phyloP scores from a whole-genome alignment of 78 protist genomes.

The Dictyostelium intermedium region DNA sequence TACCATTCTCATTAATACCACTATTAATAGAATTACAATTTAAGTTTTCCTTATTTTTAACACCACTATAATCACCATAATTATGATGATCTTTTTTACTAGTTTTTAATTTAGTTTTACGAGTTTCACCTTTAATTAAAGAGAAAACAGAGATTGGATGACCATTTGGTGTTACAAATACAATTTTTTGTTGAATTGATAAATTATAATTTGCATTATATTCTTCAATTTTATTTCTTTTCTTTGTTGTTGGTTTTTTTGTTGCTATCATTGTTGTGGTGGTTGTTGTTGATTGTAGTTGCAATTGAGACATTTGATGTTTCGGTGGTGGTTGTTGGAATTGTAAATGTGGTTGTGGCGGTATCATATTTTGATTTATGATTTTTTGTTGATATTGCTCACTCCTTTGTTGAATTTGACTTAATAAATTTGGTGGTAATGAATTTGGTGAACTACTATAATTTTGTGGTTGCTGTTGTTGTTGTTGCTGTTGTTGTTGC shows the following conservation, averaged over 20 bases:
- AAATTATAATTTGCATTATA: conserved; percentile 33
- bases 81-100: background rate
- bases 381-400: background rate
- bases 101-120: background rate
- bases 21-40: background rate
- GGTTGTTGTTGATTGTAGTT: background rate
- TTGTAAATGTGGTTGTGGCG: background rate
- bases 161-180: conserved; percentile 15
- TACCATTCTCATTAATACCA: background rate
- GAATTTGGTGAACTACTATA: background rate
- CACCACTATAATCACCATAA: background rate
- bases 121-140: conserved; percentile 29
- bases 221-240: conserved; percentile 49
- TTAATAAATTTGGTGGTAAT: background rate
- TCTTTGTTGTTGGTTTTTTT: background rate
- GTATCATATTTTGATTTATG: background rate
- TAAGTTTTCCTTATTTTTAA: background rate
- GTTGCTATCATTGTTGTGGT: too few species aligned
- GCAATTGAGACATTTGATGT: conserved; percentile 15
- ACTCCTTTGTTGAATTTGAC: conserved; percentile 1
- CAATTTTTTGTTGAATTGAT: conserved; percentile 1
- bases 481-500: background rate
- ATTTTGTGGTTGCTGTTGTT: background rate
- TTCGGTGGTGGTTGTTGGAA: conserved; percentile 18
- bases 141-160: conserved; percentile 55